Percentiles rank a stretch among this genome's conserved stretches.
These are phyloP conservation scores for Linum tenue DNA, from an alignment of 345 rosid genomes.

Conservation along the genomic window DNA sequence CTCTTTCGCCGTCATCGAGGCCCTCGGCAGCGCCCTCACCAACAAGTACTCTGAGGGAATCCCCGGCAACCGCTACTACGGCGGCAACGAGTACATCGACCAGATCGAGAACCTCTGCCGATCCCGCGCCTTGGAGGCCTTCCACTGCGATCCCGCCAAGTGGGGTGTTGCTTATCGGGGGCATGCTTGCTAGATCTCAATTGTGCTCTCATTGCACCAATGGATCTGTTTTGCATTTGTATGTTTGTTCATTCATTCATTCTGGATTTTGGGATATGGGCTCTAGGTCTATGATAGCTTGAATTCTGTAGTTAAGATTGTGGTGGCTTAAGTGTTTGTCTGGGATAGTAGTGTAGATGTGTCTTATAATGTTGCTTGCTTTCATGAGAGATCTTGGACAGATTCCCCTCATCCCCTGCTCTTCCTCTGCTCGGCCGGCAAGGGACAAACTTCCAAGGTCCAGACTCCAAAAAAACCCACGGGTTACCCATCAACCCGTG, in stretches of 20 bases:
- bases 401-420: no score
- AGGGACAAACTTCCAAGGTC: no score
- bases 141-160: conserved; percentile 48
- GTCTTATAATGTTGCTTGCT: not conserved
- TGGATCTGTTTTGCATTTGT: conserved; percentile 2
- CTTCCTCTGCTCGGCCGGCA: no score
- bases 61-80: conserved; percentile 96
- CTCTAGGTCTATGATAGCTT: not conserved
- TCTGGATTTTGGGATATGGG: conserved; percentile 2
- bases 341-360: not conserved
- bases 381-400: conserved; percentile 7
- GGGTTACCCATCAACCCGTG: no score
- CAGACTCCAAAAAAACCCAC: no score
- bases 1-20: no score
- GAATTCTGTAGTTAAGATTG: no score
- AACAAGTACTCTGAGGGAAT: no score
- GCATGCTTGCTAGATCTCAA: not conserved
- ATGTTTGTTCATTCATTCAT: not conserved
- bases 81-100: conserved; percentile 94
- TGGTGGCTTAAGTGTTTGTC: no score
- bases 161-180: conserved; percentile 49
- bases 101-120: conserved; percentile 93
- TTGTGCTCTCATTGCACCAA: not conserved
- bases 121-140: conserved; percentile 77
- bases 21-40: no score